A percentile compares a stretch with the other conserved stretches of the same genome.
Conservation (phyloP, 208 protist species). For the Leishmania mexicana region DNA sequence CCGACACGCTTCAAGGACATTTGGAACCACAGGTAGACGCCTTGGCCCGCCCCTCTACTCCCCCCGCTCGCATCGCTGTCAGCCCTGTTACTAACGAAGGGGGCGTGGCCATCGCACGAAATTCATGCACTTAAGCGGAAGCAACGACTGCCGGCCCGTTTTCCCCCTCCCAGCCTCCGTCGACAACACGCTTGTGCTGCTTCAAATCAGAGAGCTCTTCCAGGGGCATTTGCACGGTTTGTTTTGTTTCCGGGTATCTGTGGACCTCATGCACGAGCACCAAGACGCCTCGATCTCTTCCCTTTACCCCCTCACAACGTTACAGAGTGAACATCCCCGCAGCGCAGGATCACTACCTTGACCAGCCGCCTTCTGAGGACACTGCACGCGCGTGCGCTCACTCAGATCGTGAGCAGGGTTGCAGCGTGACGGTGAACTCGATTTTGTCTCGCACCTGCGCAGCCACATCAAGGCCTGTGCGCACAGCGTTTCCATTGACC, state of each 20-base stretch:
- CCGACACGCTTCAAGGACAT: neutral
- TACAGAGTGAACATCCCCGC: neutral
- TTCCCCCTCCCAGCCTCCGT: neutral
- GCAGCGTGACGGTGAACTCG: slow-evolving; percentile 9
- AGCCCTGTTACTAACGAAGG: neutral
- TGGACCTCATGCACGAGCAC: neutral
- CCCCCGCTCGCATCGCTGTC: neutral
- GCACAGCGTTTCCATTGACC: slow-evolving; percentile 37
- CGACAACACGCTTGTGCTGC: neutral
- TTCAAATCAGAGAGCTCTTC: neutral
- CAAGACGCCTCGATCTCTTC: neutral
- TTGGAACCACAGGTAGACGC: neutral
- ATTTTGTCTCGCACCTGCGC: slow-evolving; percentile 31
- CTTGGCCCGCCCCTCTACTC: neutral
- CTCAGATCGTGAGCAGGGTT: neutral
- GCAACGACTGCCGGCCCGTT: neutral
- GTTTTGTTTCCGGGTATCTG: neutral
- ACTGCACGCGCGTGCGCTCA: neutral
- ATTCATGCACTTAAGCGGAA: neutral
- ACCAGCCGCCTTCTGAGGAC: neutral
- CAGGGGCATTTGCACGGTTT: neutral
- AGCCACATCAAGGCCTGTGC: slow-evolving; percentile 35
- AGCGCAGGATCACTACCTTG: neutral
- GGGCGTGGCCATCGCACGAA: neutral
- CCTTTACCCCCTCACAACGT: neutral